phyloP scores from a whole-genome alignment of 495 filamentous ascomycete species.

The Podospora comata region DNA sequence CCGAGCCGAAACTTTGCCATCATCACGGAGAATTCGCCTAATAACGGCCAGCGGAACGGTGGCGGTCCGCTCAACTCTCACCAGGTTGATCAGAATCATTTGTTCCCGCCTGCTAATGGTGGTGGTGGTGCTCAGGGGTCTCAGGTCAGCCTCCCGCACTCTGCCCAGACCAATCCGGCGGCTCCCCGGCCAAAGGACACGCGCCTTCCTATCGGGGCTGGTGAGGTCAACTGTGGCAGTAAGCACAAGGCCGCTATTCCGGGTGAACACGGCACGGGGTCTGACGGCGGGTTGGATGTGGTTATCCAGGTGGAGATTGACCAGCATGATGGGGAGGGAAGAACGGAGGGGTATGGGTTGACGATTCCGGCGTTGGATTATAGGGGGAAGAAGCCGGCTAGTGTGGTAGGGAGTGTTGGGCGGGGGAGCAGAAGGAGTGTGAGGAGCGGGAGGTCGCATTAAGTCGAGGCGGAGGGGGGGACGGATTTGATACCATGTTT shows the following conservation, averaged over 20 bases:
- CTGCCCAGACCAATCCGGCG: slow-evolving; percentile 6
- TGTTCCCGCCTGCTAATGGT: neutral
- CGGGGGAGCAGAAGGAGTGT: slow-evolving; percentile 6
- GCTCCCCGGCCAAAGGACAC: slow-evolving; percentile 51
- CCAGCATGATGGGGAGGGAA: slow-evolving; percentile 59
- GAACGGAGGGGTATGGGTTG: slow-evolving; percentile 67
- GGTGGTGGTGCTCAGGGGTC: neutral
- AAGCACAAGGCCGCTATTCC: slow-evolving; percentile 59
- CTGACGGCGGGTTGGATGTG: slow-evolving; percentile 65
- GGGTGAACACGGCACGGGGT: slow-evolving; percentile 47
- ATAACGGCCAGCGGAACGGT: slow-evolving; percentile 27
- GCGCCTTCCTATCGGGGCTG: slow-evolving; percentile 59
- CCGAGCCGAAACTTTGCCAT: slow-evolving; percentile 84
- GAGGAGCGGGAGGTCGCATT: neutral
- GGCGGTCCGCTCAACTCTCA: slow-evolving; percentile 14
- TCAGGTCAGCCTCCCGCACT: slow-evolving; percentile 16
- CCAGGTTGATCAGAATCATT: neutral
- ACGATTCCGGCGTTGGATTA: slow-evolving; percentile 51
- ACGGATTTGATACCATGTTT: neutral
- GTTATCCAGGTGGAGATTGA: slow-evolving; percentile 68
- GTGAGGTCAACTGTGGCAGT: slow-evolving; percentile 64
- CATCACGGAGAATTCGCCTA: slow-evolving; percentile 65
- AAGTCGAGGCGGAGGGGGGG: neutral
- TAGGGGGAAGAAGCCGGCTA: slow-evolving; percentile 2
- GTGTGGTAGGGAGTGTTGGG: slow-evolving; percentile 14